phyloP scores from a whole-genome alignment of 768 basidiomycete species.

The Neoboletus brunneissimus region DNA sequence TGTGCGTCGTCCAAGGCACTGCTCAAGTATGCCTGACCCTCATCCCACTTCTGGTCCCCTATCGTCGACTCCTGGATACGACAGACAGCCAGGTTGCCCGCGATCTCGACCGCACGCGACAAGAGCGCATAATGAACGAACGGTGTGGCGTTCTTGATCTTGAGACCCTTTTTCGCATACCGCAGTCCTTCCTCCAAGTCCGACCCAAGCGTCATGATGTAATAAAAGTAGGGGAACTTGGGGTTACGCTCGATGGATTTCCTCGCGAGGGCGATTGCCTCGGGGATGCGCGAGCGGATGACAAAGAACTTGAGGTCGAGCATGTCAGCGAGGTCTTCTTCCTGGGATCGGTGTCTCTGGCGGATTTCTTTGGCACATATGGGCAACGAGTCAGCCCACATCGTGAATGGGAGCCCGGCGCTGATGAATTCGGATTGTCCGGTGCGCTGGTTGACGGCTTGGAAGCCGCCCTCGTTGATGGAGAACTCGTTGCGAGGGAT shows the following conservation, averaged over 20 bases:
- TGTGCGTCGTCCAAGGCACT: conserved; percentile 62
- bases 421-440: conserved; percentile 42
- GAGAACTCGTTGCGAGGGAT: conserved; percentile 62
- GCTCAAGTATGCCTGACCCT: conserved; percentile 58
- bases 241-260: conserved; percentile 53
- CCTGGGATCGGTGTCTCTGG: conserved; percentile 36
- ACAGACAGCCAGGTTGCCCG: conserved; percentile 52
- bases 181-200: conserved; percentile 52
- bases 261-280: conserved; percentile 48
- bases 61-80: conserved; percentile 44
- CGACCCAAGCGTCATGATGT: conserved; percentile 51
- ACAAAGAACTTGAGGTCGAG: conserved; percentile 61
- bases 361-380: conserved; percentile 57
- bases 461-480: conserved; percentile 55
- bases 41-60: conserved; percentile 48
- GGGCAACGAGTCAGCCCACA: conserved; percentile 59
- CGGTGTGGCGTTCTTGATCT: conserved; percentile 50
- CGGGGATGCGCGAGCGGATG: conserved; percentile 45
- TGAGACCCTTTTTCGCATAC: conserved; percentile 64
- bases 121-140: conserved; percentile 57
- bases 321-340: conserved; percentile 58
- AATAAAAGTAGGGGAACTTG: conserved; percentile 61
- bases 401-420: conserved; percentile 56
- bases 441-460: conserved; percentile 41
- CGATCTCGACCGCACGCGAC: conserved; percentile 61